Base-by-base conservation (phyloP, 2,329 filamentous ascomycete genomes). In the Neonectria punicea region DNA sequence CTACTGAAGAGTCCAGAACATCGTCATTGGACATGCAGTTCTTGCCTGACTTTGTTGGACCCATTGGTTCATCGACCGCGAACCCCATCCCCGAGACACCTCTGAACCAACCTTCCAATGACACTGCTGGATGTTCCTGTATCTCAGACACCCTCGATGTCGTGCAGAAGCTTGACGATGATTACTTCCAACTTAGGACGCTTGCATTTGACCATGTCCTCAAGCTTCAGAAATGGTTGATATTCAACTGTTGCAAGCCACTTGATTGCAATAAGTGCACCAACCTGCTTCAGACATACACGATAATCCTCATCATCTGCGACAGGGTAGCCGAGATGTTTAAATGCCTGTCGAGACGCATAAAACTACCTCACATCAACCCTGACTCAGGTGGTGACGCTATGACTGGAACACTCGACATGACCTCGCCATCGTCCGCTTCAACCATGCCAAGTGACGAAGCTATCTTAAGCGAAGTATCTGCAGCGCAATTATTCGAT, bases 141-240 rank as follows among this genome's bases (percentile, higher is more conserved):
- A 51, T 76, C 1, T 54, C 66, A 16, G 70, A 74, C 30, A 62
- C 66, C 13, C 53, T 77, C 1, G 66, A 66, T 13, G 65, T 75
- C 11, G 63, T 76, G 14, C 73, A 76, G 53, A 74, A 73, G 54
- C 69, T 77, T 16, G 74, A 76, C 53, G 74, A 77, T 56, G 75
- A 77, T 56, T 70, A 75, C 32, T 77, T 74, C 54, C 61, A 67
- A 22, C 65, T 76, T 5, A 69, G 66, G 16, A 70, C 66, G 1
- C 65, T 76, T 10, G 65, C 73, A 0, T 70, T 77, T 9, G 76
- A 77, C 55, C 58, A 75, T 20, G 70, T 76, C 2, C 53, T 77
- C 4, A 73, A 74, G 61, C 67, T 77, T n/a, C 71, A 76, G 57
- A 77, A 77, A 57, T 73, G 68, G 60, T 58, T 77, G 34, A 57